A percentile compares a stretch with the other conserved stretches of the same genome.
Evolutionary conservation across 2,329 filamentous ascomycete genomes (phyloP).

Genomic region (Claviceps pusilla): DNA sequence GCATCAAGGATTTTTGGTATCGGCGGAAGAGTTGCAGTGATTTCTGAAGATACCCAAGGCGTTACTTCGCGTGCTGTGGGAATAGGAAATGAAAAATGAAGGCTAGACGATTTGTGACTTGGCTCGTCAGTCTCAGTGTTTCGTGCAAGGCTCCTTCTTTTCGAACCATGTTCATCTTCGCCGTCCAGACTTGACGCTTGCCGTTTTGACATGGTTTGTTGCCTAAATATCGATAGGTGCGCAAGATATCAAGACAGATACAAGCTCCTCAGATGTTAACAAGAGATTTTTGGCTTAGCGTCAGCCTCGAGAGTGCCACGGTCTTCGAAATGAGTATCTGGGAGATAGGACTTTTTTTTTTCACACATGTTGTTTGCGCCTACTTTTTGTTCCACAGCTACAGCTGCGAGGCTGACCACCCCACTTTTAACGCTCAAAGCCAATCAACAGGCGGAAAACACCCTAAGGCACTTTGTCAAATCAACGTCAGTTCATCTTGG

Average conservation of each 20-base stretch:
- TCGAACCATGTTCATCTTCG: slow-evolving; percentile 2
- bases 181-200: background rate
- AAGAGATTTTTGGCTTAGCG: background rate
- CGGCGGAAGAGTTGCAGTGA: slow-evolving; percentile 34
- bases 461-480: background rate
- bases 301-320: background rate
- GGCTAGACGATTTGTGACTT: background rate
- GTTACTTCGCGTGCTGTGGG: slow-evolving; percentile 15
- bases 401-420: background rate
- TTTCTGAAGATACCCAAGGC: slow-evolving; percentile 36
- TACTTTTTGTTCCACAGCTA: background rate
- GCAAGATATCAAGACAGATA: background rate
- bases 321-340: background rate
- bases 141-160: slow-evolving; percentile 2
- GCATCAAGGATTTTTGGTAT: slow-evolving; percentile 47
- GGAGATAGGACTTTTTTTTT: background rate
- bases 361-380: background rate
- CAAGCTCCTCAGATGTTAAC: background rate
- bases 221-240: background rate
- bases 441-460: slow-evolving; percentile 5
- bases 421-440: background rate
- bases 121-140: background rate
- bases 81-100: slow-evolving; percentile 1
- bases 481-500: background rate
- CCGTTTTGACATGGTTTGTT: slow-evolving; percentile 3